Percentiles rank a stretch among this genome's conserved stretches.
Conservation (phyloP, 495 filamentous ascomycete genomes). For the Sordaria brevicollis region DNA sequence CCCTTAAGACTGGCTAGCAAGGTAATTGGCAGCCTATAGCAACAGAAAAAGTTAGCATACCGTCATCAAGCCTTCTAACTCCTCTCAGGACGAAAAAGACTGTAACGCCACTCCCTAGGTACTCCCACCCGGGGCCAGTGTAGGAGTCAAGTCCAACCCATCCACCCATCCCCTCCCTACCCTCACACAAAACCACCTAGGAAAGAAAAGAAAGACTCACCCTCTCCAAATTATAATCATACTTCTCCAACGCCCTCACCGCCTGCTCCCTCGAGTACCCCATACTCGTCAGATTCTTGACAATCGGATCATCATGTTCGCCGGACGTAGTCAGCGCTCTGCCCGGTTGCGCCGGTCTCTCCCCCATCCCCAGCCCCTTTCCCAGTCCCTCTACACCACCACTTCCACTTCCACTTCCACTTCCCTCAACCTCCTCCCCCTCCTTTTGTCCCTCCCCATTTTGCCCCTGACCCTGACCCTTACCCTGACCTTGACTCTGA, state of each 20-base stretch:
- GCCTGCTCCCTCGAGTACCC: slow-evolving; percentile 73
- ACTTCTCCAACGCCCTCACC: slow-evolving; percentile 82
- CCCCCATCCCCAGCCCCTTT: too few species aligned
- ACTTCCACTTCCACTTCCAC: too few species aligned
- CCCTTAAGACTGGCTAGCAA: slow-evolving; percentile 34
- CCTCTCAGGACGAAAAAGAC: slow-evolving; percentile 1
- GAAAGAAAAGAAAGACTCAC: slow-evolving; percentile 42
- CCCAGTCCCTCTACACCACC: too few species aligned
- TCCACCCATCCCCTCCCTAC: too few species aligned
- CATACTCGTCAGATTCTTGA: slow-evolving; percentile 86
- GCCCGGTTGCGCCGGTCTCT: slow-evolving; percentile 33
- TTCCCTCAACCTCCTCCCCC: slow-evolving; percentile 18
- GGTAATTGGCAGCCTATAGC: slow-evolving; percentile 35
- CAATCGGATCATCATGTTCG: slow-evolving; percentile 79
- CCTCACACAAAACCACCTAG: not conserved
- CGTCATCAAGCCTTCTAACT: not conserved
- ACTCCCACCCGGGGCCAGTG: not conserved
- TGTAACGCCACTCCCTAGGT: not conserved
- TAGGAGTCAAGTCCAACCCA: not conserved
- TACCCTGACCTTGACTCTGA: too few species aligned
- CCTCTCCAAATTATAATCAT: slow-evolving; percentile 91
- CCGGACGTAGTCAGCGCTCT: slow-evolving; percentile 64
- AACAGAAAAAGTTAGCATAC: slow-evolving; percentile 19
- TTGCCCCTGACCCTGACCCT: slow-evolving; percentile 1
- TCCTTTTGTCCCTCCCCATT: slow-evolving; percentile 6